These are phyloP conservation scores for Rhodotorula sp. DNA, from an alignment of 1,284 basidiomycete species.

Conservation along the genomic window DNA sequence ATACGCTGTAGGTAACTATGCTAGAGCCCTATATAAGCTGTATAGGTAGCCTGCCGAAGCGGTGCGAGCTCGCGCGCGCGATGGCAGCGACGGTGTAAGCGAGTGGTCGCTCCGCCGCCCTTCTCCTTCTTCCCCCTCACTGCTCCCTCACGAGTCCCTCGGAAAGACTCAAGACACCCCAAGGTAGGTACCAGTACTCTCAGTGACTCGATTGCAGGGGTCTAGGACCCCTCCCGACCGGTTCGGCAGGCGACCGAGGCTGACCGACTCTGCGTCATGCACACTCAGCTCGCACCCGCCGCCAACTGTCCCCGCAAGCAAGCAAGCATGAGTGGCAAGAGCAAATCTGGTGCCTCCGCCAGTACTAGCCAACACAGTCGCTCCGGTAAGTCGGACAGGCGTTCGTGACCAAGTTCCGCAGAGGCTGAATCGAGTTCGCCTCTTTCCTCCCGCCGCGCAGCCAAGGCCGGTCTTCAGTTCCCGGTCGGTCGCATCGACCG, in stretches of 20 bases:
- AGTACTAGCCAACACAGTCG: not conserved
- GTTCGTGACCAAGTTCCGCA: not conserved
- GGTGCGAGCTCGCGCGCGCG: not conserved
- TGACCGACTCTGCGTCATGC: not conserved
- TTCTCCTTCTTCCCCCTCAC: not conserved
- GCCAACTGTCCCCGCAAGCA: not conserved
- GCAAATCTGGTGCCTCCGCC: not conserved
- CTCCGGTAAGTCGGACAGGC: not conserved
- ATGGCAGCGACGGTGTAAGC: not conserved
- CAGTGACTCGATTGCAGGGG: too few relatives aligned
- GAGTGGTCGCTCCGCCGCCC: not conserved
- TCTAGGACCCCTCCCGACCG: too few relatives aligned
- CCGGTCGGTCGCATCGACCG: slow-evolving; percentile 85
- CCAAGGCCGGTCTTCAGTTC: slow-evolving; percentile 78
- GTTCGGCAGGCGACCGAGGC: not conserved
- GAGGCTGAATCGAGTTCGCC: not conserved
- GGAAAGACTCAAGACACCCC: too few relatives aligned
- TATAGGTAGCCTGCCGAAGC: too few relatives aligned
- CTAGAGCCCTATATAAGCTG: too few relatives aligned
- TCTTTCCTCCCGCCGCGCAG: slow-evolving; percentile 52
- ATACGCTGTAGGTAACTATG: too few relatives aligned
- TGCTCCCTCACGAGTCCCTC: not conserved
- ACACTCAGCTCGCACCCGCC: not conserved
- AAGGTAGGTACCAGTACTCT: too few relatives aligned
- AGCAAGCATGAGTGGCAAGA: not conserved